Base-by-base conservation (phyloP, 371 early-diverging fungal species). In the Syncephalastrum contaminatum region DNA sequence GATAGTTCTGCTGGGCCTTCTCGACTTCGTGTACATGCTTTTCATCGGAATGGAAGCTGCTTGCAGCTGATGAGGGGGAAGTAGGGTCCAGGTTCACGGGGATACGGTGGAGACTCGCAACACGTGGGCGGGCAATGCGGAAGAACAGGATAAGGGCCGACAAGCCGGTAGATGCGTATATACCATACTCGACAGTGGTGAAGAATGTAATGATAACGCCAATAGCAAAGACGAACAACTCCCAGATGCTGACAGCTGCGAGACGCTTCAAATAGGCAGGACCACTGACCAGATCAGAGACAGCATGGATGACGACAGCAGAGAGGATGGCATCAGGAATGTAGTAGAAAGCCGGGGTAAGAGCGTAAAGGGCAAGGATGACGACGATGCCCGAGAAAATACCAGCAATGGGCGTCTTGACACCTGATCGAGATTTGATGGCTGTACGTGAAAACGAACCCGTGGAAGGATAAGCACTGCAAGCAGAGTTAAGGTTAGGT, bases 321-420 rank as follows among this genome's bases (percentile, higher is more conserved):
- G 91, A 77, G 4, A 94, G 77, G 1, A 76, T 73, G 18, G 95
- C 83, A 45, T 83, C 82, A 4, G 95, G 92, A 43, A 96, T 91
- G 59, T 84, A 94, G 72, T 83, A 90, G 66, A 96, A 92, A 4
- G 88, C 88, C 12, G 89, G 88, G 0, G 94, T 91, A 50, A 94
- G 71, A 25, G 84, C 72, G 60, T 87, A 90, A 18, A 96, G 71
- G 18, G 92, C 87, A n/a, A 92, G 59, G 1, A 93, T 65, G 4
- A 96, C 92, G 13, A 93, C 75, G 18, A 75, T 54, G 4, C 81
- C 90, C 2, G 91, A 87, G 67, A 92, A 82, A 16, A 92, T 64
- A 36, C 90, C 89, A 4, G 91, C 90, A 16, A 91, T 66, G 2
- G 96, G 94, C 0, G 93, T 89, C 39, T 87, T 80, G 27, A 91